phyloP scores from a whole-genome alignment of 805 yeast genomes.

The Lachancea waltii region DNA sequence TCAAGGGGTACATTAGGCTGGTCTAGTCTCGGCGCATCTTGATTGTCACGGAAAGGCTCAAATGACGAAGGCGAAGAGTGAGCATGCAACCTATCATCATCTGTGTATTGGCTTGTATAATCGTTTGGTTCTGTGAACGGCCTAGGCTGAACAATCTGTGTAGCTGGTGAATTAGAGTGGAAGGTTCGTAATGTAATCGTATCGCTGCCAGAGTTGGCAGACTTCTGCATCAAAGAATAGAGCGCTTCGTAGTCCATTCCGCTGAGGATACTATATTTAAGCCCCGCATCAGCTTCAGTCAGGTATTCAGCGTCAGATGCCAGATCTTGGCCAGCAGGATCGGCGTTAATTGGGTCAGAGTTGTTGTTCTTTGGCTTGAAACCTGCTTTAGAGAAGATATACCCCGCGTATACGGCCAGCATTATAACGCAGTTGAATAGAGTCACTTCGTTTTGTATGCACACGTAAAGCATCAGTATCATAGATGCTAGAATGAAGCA shows the following conservation, averaged over 20 bases:
- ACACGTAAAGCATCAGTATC: constrained; percentile 21
- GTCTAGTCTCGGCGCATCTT: constrained; percentile 6
- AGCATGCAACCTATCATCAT: constrained; percentile 1
- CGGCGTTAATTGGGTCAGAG: neutral
- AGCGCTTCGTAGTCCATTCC: constrained; percentile 28
- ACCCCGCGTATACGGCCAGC: constrained; percentile 22
- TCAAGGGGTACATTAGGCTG: neutral
- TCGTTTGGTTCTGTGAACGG: constrained; percentile 18
- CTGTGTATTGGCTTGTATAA: neutral
- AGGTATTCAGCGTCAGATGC: neutral
- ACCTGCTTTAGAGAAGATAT: constrained; percentile 15
- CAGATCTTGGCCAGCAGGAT: neutral
- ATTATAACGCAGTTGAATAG: constrained; percentile 24
- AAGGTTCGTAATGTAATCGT: constrained; percentile 6
- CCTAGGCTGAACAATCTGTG: constrained; percentile 1
- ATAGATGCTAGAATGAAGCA: constrained; percentile 23
- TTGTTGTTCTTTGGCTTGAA: neutral
- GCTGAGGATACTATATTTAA: constrained; percentile 27
- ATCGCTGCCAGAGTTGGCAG: constrained; percentile 6
- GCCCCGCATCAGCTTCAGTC: constrained; percentile 8
- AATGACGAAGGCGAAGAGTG: constrained; percentile 24
- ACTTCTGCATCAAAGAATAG: constrained; percentile 22
- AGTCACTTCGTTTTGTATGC: constrained; percentile 20
- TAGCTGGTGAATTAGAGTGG: neutral
- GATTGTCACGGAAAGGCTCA: constrained; percentile 22